phyloP scores from a whole-genome alignment of 805 yeast species.

The Candida argentea region DNA sequence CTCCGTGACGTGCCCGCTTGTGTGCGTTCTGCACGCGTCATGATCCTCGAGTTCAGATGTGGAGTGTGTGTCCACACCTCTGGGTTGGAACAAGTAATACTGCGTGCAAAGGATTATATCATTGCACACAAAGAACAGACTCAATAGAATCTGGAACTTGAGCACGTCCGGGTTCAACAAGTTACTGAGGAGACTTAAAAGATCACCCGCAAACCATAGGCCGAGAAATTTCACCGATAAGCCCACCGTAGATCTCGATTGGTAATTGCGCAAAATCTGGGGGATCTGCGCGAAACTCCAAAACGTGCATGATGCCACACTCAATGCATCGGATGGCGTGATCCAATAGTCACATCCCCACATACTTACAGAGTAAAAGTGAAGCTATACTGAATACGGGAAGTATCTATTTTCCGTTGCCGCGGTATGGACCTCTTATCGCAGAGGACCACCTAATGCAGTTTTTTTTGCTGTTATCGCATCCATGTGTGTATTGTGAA shows the following conservation, averaged over 20 bases:
- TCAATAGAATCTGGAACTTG: slow-evolving; percentile 28
- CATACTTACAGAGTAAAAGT: no score
- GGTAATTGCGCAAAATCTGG: slow-evolving; percentile 52
- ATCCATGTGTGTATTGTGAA: slow-evolving; percentile 1
- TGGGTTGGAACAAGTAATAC: slow-evolving; percentile 31
- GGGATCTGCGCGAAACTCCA: slow-evolving; percentile 75
- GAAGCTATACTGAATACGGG: no score
- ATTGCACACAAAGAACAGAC: slow-evolving; percentile 29
- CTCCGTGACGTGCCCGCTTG: not conserved
- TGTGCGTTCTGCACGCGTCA: not conserved
- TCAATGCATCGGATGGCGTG: no score
- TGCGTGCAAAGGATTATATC: slow-evolving; percentile 30
- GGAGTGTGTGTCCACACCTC: slow-evolving; percentile 15
- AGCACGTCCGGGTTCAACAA: slow-evolving; percentile 27
- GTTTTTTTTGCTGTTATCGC: no score
- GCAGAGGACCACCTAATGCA: no score
- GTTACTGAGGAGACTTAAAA: slow-evolving; percentile 30
- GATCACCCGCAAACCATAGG: slow-evolving; percentile 53
- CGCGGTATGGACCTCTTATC: no score
- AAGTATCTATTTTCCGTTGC: no score
- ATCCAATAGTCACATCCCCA: no score
- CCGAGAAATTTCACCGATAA: slow-evolving; percentile 48
- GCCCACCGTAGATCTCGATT: slow-evolving; percentile 55
- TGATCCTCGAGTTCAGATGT: no score
- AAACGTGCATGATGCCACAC: slow-evolving; percentile 33